Base-by-base conservation (phyloP, 108 stramenopile genomes). In the Licmophora abbreviata region DNA sequence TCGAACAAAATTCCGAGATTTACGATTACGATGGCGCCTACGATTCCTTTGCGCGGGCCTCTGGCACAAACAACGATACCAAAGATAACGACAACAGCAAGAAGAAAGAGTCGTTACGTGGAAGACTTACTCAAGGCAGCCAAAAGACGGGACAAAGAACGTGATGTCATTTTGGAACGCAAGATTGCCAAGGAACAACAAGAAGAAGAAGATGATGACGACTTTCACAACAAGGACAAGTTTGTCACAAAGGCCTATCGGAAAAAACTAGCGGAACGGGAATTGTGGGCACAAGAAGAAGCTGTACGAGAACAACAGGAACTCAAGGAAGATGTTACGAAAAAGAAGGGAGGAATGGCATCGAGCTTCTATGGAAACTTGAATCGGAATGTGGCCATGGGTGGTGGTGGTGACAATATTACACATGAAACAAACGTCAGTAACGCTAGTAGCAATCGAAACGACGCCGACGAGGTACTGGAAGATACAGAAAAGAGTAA, bases 11-110 rank as follows among this genome's bases (percentile, higher is more conserved):
- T 34, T 27, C 50, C 7, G 43, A 24, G 3, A 51, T 69, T 24
- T 84, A 68, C 42, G 87, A 84, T 49, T 85, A 79, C 42, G 87
- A 88, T 54, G 83, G 68, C n/a, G 66, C 69, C 22, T 85, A 83
- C 28, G 80, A 85, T n/a, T n/a, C n/a, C n/a, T n/a, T n/a, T n/a
- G n/a, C n/a, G n/a, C 34, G 58, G 64, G 4, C 70, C 79, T 49
- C 49, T 43, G 17, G 56, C 29, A 0, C 18, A 33, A 44, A 45
- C 17, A 22, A 25, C 11, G 11, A 22, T 2, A 17, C 35, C 3
- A 3, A 25, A 38, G 29, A 7, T 23, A 46, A 41, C 25, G 51
- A 45, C 10, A 22, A 54, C 17, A 34, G 29, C 31, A 52, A 56
- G 43, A 64, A 54, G 51, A 41, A 45, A 75, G 42, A 77, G 75